phyloP scores from a whole-genome alignment of 257 asterid genomes.

The Solanum piurae region DNA sequence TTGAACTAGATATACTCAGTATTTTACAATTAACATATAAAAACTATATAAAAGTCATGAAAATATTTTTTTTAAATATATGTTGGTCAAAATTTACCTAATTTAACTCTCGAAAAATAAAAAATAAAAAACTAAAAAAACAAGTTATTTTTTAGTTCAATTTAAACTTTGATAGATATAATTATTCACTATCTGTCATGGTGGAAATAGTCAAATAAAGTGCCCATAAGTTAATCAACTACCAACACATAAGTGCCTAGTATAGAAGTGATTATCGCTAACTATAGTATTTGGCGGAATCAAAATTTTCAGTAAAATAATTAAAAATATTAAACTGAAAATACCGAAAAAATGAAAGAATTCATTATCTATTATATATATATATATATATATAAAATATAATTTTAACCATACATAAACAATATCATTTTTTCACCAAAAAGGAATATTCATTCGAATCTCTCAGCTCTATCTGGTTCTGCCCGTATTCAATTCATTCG shows the following conservation, averaged over 20 bases:
- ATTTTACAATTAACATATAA: background rate
- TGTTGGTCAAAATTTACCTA: background rate
- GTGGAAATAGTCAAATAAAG: background rate
- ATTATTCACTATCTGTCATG: background rate
- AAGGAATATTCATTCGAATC: accelerated
- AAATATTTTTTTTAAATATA: background rate
- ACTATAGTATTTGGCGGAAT: background rate
- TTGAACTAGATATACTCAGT: background rate
- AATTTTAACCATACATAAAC: too few relatives aligned
- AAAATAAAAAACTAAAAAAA: background rate
- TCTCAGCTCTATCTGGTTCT: accelerated
- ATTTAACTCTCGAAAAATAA: accelerated
- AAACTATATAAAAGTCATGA: too few relatives aligned
- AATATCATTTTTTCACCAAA: too few relatives aligned
- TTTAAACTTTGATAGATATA: background rate
- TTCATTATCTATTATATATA: too few relatives aligned
- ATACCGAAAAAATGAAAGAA: too few relatives aligned
- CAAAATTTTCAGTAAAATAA: background rate
- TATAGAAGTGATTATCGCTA: background rate
- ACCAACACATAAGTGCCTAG: background rate
- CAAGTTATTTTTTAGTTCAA: background rate
- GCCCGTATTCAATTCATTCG: background rate
- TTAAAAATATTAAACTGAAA: background rate
- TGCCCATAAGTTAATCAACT: background rate
- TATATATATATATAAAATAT: too few relatives aligned